Evolutionary conservation across 2,329 filamentous ascomycete species (phyloP).

Genomic region (Drechslera avenae): DNA sequence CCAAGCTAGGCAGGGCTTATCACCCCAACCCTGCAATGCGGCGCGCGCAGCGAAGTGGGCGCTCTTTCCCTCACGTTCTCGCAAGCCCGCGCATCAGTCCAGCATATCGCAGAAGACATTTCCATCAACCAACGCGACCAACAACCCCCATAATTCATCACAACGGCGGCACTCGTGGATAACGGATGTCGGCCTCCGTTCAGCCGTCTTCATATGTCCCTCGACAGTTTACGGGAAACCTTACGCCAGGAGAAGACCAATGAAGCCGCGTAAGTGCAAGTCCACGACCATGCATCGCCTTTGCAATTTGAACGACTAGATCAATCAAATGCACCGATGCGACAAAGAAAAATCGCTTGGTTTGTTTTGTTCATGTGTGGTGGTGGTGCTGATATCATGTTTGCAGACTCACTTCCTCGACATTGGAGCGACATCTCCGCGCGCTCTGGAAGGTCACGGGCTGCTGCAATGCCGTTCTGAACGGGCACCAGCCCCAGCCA

Average conservation of each 20-base stretch:
- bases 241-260: constrained; percentile 48
- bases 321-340: constrained; percentile 36
- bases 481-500: constrained; percentile 61
- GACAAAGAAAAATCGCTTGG: constrained; percentile 50
- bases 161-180: constrained; percentile 50
- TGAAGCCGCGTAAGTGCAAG: constrained; percentile 52
- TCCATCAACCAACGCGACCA: constrained; percentile 43
- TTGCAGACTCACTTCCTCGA: constrained; percentile 70
- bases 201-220: constrained; percentile 54
- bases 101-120: constrained; percentile 36
- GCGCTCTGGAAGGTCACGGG: constrained; percentile 77
- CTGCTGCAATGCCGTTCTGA: constrained; percentile 57
- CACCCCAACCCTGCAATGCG: constrained; percentile 20
- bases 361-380: constrained; percentile 44
- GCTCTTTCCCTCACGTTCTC: constrained; percentile 33
- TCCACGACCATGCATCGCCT: constrained; percentile 11
- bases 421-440: constrained; percentile 75
- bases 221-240: constrained; percentile 52
- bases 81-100: constrained; percentile 35
- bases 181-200: constrained; percentile 55
- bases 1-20: constrained; percentile 33
- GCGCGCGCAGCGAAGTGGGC: constrained; percentile 20
- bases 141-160: constrained; percentile 44
- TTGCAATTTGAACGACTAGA: constrained; percentile 20
- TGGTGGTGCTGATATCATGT: constrained; percentile 52